Evolutionary conservation across 305 asterid genomes (phyloP), one percentile per base, ranked within the genome.

Genomic region (Fraxinus baroniana): DNA sequence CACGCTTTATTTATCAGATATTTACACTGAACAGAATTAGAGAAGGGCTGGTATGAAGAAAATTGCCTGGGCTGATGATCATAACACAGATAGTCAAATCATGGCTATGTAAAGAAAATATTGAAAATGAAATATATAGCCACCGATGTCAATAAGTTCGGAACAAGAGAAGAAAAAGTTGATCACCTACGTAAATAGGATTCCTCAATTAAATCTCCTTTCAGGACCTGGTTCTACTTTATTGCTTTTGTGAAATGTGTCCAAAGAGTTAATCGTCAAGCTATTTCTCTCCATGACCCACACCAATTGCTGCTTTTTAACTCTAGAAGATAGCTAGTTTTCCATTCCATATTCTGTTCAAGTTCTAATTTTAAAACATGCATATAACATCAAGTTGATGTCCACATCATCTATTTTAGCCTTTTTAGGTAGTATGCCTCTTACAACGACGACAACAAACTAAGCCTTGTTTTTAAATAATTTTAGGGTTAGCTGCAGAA

Each of bases 11-110:
- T 66, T 26, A 2, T 66, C 74, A 66, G 74, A 66, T 10, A 66
- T 66, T 24, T 64, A 22, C 17, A 24, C 36, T 12, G 3, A 26
- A 66, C 36, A 26, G 74, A 66, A 66, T 66, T 26, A 10, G 28
- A 62, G 32, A 6, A 20, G 71, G 71, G 71, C 71, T 62, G 26
- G 30, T 22, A 62, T 22, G 72, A 62, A 62, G 72, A 24, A 20
- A 62, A 7, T 7, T 62, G 33, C 28, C 7, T 28, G 33, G 22
- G 28, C 66, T 7, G 71, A 39, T 20, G 20, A 64, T 77, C 17
- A 41, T 39, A 60, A 35, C 68, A 73, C 66, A 24, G 79, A 41
- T 75, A 24, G 44, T 76, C 77, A 70, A 81, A 74, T 41, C 78
- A 15, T 44, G 49, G 32, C 81, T 46, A 76, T 44, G 78, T 66